These are phyloP conservation scores for Kwoniella sp. DNA, from an alignment of 768 basidiomycete genomes.

Conservation along the genomic window DNA sequence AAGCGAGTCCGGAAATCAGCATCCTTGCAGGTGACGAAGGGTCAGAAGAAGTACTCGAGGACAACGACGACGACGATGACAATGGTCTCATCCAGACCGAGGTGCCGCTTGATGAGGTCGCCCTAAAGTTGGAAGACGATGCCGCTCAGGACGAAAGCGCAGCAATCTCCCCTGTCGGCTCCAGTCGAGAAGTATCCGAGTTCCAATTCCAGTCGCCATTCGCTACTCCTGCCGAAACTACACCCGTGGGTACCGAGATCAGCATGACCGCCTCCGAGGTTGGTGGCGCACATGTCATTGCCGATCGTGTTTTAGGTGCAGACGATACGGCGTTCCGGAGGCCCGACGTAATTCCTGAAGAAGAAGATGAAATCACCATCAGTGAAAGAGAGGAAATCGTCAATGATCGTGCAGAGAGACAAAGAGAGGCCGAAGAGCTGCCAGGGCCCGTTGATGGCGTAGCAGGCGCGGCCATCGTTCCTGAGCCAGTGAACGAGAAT, in stretches of 20 bases:
- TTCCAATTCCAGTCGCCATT: not conserved
- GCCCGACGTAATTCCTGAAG: slow-evolving; percentile 10
- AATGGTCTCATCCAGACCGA: not conserved
- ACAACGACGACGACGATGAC: not conserved
- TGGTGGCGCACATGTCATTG: not conserved
- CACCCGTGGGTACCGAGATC: not conserved
- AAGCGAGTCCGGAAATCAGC: not conserved
- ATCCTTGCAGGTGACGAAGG: not conserved
- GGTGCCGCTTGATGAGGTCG: slow-evolving; percentile 7
- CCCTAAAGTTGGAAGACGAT: not conserved
- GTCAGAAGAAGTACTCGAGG: not conserved
- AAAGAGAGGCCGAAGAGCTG: slow-evolving; percentile 11
- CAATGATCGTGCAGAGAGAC: slow-evolving; percentile 10
- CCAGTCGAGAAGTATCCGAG: not conserved
- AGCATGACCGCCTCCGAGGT: slow-evolving; percentile 2
- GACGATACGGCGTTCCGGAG: not conserved
- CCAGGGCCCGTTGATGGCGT: slow-evolving; percentile 4
- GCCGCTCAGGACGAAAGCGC: not conserved
- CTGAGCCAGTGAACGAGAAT: slow-evolving; percentile 7
- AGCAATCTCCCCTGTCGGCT: slow-evolving; percentile 4
- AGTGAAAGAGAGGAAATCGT: not conserved
- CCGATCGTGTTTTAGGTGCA: not conserved
- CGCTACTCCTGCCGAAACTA: not conserved
- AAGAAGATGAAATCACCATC: slow-evolving; percentile 7
- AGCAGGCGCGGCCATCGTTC: slow-evolving; percentile 6